phyloP scores from a whole-genome alignment of 495 filamentous ascomycete species.

The Parathielavia appendiculata region DNA sequence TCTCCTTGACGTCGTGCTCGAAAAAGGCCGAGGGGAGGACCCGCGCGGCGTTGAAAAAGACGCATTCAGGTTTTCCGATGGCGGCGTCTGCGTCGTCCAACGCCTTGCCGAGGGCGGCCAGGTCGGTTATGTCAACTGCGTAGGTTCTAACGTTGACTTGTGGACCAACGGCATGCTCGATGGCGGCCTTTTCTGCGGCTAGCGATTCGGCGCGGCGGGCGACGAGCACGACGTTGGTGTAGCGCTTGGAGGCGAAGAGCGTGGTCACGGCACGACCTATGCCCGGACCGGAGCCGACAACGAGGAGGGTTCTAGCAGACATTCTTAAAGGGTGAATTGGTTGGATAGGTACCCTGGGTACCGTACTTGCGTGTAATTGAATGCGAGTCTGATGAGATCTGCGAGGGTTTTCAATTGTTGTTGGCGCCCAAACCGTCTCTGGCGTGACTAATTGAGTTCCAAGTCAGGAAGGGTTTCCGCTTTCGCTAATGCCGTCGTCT shows the following conservation, averaged over 20 bases:
- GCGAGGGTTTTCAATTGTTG: too few relatives aligned
- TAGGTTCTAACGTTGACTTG: constrained; percentile 29
- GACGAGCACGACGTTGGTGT: constrained; percentile 37
- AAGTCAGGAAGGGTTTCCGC: too few relatives aligned
- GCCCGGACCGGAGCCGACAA: constrained; percentile 42
- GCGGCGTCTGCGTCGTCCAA: constrained; percentile 30
- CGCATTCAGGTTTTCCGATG: constrained; percentile 29
- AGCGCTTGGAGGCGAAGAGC: constrained; percentile 36
- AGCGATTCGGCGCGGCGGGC: constrained; percentile 35
- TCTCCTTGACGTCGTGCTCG: constrained; percentile 28
- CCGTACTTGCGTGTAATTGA: too few relatives aligned
- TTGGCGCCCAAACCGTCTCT: too few relatives aligned
- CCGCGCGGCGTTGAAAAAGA: constrained; percentile 43
- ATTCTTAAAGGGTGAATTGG: background rate
- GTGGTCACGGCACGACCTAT: constrained; percentile 36
- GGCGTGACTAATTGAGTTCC: too few relatives aligned
- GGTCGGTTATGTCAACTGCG: constrained; percentile 33
- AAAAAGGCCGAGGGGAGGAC: constrained; percentile 30
- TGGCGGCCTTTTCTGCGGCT: constrained; percentile 25
- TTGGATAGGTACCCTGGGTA: background rate
- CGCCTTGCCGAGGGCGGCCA: constrained; percentile 20
- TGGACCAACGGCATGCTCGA: constrained; percentile 20
- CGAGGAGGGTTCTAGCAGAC: constrained; percentile 21
- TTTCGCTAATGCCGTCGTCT: too few relatives aligned
- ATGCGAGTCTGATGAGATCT: too few relatives aligned